phyloP scores from a whole-genome alignment of 169 alveolate genomes.

The Cryptosporidium ubiquitum region DNA sequence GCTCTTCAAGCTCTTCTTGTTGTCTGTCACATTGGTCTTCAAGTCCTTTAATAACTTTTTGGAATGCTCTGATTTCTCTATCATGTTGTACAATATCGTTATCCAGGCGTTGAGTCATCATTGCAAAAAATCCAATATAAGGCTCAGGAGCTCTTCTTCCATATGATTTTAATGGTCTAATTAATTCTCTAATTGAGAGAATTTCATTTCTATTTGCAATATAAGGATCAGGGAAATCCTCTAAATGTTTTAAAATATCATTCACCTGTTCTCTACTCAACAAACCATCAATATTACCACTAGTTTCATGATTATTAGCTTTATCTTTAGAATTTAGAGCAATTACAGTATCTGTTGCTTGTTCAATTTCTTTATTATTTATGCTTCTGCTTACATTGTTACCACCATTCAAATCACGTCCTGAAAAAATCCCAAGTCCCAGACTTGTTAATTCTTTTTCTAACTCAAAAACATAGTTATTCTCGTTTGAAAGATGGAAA shows the following conservation, averaged over 20 bases:
- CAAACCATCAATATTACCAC: background rate
- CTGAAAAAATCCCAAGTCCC: slow-evolving; percentile 64
- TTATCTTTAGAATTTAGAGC: background rate
- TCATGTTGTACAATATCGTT: slow-evolving; percentile 59
- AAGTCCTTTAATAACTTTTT: slow-evolving; percentile 54
- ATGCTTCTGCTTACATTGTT: background rate
- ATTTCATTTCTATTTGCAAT: slow-evolving; percentile 53
- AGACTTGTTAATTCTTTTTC: slow-evolving; percentile 69
- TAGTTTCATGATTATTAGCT: background rate
- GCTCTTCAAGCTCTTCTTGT: slow-evolving; percentile 89
- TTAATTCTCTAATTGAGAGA: slow-evolving; percentile 52
- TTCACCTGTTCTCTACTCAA: slow-evolving; percentile 63
- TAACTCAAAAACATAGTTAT: slow-evolving; percentile 10
- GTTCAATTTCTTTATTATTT: background rate
- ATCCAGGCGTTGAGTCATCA: slow-evolving; percentile 40
- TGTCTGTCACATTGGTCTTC: slow-evolving; percentile 90
- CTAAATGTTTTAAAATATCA: slow-evolving; percentile 21
- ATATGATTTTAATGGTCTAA: slow-evolving; percentile 59
- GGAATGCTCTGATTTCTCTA: slow-evolving; percentile 72
- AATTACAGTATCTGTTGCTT: background rate
- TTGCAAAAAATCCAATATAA: slow-evolving; percentile 60
- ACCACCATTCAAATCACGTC: slow-evolving; percentile 29
- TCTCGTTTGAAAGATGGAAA: slow-evolving; percentile 24
- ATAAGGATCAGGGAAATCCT: slow-evolving; percentile 52
- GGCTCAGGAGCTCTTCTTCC: slow-evolving; percentile 74